Conservation (phyloP, 2,329 filamentous ascomycete genomes). For the Botryotinia narcissicola region DNA sequence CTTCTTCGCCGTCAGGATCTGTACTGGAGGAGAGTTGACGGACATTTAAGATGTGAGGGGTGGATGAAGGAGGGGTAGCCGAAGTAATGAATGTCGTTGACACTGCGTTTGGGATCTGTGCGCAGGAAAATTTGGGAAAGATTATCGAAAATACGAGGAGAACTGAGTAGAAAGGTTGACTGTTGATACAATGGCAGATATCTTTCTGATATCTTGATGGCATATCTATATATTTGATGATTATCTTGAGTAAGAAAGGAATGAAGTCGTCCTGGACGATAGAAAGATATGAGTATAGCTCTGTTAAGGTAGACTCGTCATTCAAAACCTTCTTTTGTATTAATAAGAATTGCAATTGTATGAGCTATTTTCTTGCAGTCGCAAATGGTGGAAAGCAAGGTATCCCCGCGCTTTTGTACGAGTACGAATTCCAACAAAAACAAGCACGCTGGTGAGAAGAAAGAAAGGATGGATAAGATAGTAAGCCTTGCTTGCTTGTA, state of each 20-base stretch:
- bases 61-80: constrained; percentile 13
- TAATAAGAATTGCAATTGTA: not conserved
- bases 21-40: constrained; percentile 2
- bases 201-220: not conserved
- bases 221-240: constrained; percentile 7
- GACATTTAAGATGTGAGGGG: constrained; percentile 7
- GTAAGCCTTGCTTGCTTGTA: not conserved
- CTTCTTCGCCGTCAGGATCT: constrained; percentile 12
- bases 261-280: not conserved
- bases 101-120: constrained; percentile 26
- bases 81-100: constrained; percentile 23
- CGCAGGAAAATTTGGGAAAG: constrained; percentile 29
- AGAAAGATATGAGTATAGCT: not conserved
- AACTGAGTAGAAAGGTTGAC: constrained; percentile 24
- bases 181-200: constrained; percentile 25
- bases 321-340: constrained; percentile 5
- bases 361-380: not conserved
- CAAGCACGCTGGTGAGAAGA: not conserved
- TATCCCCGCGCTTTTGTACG: not conserved
- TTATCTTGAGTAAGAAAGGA: not conserved
- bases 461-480: not conserved
- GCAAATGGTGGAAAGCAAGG: not conserved
- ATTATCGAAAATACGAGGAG: constrained; percentile 32
- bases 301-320: not conserved
- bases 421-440: constrained; percentile 4